phyloP scores from a whole-genome alignment of 176 grass and related monocot genomes.

The Hyparrhenia diplandra region DNA sequence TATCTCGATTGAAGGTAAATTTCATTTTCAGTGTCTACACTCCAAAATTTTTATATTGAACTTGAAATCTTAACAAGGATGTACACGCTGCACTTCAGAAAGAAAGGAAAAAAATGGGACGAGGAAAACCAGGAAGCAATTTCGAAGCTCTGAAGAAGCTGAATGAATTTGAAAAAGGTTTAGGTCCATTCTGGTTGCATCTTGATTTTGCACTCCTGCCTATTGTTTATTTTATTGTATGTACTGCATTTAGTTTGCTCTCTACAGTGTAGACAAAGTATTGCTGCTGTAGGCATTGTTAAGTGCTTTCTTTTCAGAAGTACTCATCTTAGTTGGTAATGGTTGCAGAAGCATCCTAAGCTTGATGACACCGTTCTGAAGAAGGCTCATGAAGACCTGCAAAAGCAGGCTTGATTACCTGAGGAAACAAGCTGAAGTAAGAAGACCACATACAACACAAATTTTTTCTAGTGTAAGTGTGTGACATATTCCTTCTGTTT shows the following conservation, averaged over 20 bases:
- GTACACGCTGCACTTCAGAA: conserved; percentile 49
- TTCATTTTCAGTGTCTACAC: conserved; percentile 9
- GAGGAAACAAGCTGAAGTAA: conserved; percentile 90
- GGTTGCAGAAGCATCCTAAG: conserved; percentile 71
- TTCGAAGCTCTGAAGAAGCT: conserved; percentile 74
- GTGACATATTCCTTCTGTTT: conserved; percentile 20
- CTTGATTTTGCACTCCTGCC: conserved; percentile 4
- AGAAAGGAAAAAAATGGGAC: conserved; percentile 97
- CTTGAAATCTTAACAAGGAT: conserved; percentile 27
- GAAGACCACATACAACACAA: neutral
- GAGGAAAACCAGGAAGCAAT: conserved; percentile 97
- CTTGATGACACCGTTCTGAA: conserved; percentile 64
- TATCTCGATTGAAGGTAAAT: conserved; percentile 79
- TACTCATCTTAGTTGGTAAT: conserved; percentile 21
- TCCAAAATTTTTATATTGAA: conserved; percentile 8
- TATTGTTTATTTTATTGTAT: neutral
- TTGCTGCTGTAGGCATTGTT: neutral
- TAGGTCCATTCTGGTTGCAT: neutral
- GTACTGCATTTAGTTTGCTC: conserved; percentile 8
- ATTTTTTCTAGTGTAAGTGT: conserved; percentile 12
- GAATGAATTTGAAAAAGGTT: conserved; percentile 99
- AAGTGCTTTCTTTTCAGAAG: neutral
- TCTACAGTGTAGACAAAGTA: neutral
- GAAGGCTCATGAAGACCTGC: conserved; percentile 73
- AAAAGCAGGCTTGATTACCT: conserved; percentile 85